phyloP scores from a whole-genome alignment of 2,329 filamentous ascomycete species.

The Sclerotinia spermophila region DNA sequence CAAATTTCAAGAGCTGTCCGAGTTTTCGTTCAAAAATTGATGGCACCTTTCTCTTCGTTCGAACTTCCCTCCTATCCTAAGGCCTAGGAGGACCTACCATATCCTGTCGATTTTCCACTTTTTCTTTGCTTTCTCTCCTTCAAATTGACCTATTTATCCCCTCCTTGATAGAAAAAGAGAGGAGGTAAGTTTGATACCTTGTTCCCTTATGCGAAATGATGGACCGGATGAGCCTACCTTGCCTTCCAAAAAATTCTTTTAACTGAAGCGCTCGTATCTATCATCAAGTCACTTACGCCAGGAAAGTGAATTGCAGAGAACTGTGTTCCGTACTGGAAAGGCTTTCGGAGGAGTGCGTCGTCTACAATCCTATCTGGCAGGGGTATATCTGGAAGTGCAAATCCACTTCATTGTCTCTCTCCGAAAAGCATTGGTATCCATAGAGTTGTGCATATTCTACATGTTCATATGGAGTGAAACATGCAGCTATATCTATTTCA shows the following conservation, averaged over 20 bases:
- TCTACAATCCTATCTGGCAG: background rate
- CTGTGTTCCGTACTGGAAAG: rapidly evolving
- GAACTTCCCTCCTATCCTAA: too few species aligned
- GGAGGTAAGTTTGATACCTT: too few species aligned
- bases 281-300: rapidly evolving
- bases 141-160: too few species aligned
- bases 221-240: background rate
- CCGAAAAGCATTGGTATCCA: too few species aligned
- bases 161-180: too few species aligned
- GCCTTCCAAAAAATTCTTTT: background rate
- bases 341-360: background rate
- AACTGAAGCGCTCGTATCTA: background rate
- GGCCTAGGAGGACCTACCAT: too few species aligned
- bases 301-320: rapidly evolving
- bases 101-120: too few species aligned
- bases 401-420: background rate
- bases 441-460: background rate
- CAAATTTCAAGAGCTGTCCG: background rate
- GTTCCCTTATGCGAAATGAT: background rate
- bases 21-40: background rate
- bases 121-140: too few species aligned
- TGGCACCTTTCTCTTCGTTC: background rate
- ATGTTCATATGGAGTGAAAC: background rate
- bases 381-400: background rate
- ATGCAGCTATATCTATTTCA: background rate